These are phyloP conservation scores for Talaromyces sp. DNA, from an alignment of 2,329 filamentous ascomycete species.

Conservation along the genomic window DNA sequence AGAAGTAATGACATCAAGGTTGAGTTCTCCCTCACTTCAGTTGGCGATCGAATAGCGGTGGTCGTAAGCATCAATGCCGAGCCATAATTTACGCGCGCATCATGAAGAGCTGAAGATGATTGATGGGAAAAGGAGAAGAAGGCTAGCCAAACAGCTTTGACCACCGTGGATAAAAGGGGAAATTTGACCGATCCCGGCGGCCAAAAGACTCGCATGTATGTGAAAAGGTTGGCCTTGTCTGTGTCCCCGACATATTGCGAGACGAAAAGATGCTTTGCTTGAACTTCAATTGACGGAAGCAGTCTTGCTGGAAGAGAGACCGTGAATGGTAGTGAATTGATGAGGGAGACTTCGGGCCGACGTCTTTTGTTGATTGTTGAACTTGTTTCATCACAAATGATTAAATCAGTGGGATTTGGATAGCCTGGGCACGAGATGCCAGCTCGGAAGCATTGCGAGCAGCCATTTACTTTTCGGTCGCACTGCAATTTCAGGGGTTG, in stretches of 20 bases:
- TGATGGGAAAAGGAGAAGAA: conserved; percentile 17
- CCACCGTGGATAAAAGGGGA: conserved; percentile 7
- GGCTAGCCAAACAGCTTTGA: conserved; percentile 11
- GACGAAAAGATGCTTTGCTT: conserved; percentile 11
- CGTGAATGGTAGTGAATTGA: background rate
- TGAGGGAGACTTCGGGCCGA: background rate
- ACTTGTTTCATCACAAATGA: conserved; percentile 15
- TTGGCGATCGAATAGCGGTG: conserved; percentile 13
- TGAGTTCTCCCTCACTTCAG: conserved; percentile 4
- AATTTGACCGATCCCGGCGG: background rate
- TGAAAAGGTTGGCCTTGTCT: conserved; percentile 9
- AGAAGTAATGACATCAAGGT: conserved; percentile 16
- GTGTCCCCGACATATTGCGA: conserved; percentile 14
- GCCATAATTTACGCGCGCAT: conserved; percentile 15
- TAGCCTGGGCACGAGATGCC: conserved; percentile 8
- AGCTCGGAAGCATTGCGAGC: conserved; percentile 14
- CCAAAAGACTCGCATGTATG: conserved; percentile 17
- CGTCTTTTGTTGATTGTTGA: conserved; percentile 9
- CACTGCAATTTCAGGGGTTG: background rate
- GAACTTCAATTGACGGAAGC: conserved; percentile 11
- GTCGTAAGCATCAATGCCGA: conserved; percentile 14
- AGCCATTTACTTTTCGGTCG: conserved; percentile 9
- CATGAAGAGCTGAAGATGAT: conserved; percentile 10
- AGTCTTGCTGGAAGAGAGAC: conserved; percentile 4
- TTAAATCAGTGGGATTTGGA: conserved; percentile 6